Evolutionary conservation across 345 rosid genomes (phyloP), one percentile per base, ranked within the genome.

Genomic region (Excoecaria agallocha): DNA sequence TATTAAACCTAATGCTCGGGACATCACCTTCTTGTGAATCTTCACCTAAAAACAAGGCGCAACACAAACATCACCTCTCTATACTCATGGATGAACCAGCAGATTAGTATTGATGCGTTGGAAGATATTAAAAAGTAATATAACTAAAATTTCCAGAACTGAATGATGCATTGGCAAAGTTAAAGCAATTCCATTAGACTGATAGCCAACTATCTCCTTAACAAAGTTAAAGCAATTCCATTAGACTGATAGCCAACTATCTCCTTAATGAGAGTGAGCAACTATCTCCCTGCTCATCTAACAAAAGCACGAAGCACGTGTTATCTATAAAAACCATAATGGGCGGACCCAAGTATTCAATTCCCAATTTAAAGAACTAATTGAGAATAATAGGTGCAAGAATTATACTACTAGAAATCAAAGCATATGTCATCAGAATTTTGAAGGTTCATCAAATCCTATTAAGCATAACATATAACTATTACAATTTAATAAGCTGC

Each of bases 41-140:
- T 81, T 90, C 97, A 75, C 99, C 98, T 93, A 76, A 70, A 84
- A 73, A 74, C 63, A 74, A 41, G 6, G 61, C 75, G 70, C 59
- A 70, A 35, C 12, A 52, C 61, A 63, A 15, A 41, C 70, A 60
- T 74, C 39, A 63, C 17, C 58, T 68, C 30, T 39, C 25, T 41
- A 22, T 24, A 38, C n/a, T 51, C 25, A 51, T 19, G 5, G 68
- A 7, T 30, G 24, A 70, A 74, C 48, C 54, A 48, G 70, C 0
- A 46, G 11, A 49, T 16, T 43, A 54, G 71, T 70, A 50, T 24
- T 16, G 67, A 20, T 12, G 22, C 63, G 57, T 68, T 41, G 35
- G 24, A 62, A 39, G 38, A 30, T 30, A 30, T 30, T 30, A 30
- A 30, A 30, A 74, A 30, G 24, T 8, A 20, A 24, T 57, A 45